A percentile compares a stretch with the other conserved stretches of the same genome.
Conservation (phyloP, 1,139 yeast species). For the Diutina sp. region DNA sequence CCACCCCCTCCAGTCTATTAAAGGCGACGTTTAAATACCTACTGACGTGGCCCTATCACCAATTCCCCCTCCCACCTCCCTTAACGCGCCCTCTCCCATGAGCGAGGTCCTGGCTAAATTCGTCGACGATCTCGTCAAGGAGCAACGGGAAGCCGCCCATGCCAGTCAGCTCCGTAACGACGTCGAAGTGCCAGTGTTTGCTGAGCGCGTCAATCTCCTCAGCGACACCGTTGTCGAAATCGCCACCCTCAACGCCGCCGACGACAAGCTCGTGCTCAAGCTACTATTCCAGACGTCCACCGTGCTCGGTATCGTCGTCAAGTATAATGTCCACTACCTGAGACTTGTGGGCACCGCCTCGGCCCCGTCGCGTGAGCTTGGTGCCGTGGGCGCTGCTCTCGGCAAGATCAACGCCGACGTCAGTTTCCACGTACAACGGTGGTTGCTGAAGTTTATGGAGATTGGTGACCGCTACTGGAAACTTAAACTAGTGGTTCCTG, state of each 20-base stretch:
- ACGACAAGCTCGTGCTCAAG: not conserved
- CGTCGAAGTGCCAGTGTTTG: not conserved
- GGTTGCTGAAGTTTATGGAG: conserved; percentile 3
- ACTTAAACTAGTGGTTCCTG: not conserved
- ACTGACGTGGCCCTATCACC: not conserved
- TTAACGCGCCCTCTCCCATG: not conserved
- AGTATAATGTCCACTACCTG: not conserved
- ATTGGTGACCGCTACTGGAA: not conserved
- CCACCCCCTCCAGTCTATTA: too few relatives aligned
- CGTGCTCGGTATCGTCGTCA: not conserved
- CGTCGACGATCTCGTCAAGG: not conserved
- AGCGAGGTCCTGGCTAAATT: not conserved
- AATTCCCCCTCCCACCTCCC: not conserved
- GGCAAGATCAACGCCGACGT: conserved; percentile 8
- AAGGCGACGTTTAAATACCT: too few relatives aligned
- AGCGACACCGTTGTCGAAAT: not conserved
- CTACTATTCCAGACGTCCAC: not conserved
- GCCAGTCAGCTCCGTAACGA: not conserved
- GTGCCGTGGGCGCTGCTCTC: conserved; percentile 5
- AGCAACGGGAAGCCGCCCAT: not conserved
- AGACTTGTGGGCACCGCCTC: not conserved
- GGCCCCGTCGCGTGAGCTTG: not conserved
- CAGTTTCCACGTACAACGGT: conserved; percentile 3
- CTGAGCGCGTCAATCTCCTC: not conserved
- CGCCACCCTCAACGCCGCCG: not conserved